A percentile compares a stretch with the other conserved stretches of the same genome.
Conservation (phyloP, 169 alveolate species). For the Ichthyophthirius multifiliis region DNA sequence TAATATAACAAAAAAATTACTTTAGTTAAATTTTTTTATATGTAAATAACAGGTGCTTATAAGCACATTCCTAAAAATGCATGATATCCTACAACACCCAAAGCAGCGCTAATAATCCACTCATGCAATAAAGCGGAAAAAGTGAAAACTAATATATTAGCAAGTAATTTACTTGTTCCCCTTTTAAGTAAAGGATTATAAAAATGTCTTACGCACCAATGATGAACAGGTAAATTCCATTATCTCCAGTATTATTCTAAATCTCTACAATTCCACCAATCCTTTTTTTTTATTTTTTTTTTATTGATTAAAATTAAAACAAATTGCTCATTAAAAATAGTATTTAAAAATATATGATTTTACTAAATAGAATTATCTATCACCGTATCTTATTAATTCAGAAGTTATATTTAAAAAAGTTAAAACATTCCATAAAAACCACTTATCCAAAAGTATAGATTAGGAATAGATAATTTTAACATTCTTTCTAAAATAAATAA, state of each 20-base stretch:
- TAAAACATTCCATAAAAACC: conserved; percentile 22
- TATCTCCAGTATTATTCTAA: conserved; percentile 45
- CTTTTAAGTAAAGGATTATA: conserved; percentile 36
- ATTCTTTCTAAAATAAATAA: conserved; percentile 12
- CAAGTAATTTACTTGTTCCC: conserved; percentile 19
- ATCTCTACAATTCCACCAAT: conserved; percentile 52
- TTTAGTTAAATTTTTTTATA: conserved; percentile 21
- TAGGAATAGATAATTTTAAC: conserved; percentile 31
- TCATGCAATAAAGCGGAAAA: conserved; percentile 40
- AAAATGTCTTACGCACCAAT: conserved; percentile 37
- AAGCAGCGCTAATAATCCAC: conserved; percentile 31
- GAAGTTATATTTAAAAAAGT: conserved; percentile 18
- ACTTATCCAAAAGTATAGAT: conserved; percentile 32
- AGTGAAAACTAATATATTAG: conserved; percentile 33
- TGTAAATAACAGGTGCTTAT: conserved; percentile 34
- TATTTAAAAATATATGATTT: neutral
- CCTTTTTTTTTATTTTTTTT: too few species aligned
- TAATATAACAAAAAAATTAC: neutral
- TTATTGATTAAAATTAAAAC: neutral
- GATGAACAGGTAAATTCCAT: conserved; percentile 49
- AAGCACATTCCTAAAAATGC: conserved; percentile 38
- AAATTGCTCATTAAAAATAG: neutral
- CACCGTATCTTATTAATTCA: conserved; percentile 28
- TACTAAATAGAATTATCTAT: conserved; percentile 28
- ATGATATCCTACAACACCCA: conserved; percentile 17